Evolutionary conservation across 2,329 filamentous ascomycete species (phyloP).

Genomic region (Waltergamsia citrina): DNA sequence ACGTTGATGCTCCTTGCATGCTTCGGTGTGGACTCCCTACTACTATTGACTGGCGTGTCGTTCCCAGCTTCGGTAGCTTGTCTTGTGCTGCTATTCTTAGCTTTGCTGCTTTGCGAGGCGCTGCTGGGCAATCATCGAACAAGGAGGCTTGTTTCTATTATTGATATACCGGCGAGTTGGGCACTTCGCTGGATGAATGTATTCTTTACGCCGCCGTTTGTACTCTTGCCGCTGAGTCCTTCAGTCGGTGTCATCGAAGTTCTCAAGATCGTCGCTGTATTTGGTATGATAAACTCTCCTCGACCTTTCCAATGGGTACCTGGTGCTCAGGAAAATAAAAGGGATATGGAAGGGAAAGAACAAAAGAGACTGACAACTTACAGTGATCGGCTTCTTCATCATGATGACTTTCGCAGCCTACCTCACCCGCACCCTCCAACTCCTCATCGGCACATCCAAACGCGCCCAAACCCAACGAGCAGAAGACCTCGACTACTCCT

Average conservation of each 20-base stretch:
- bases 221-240: constrained; percentile 47
- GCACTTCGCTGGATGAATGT: constrained; percentile 45
- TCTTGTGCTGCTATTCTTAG: constrained; percentile 43
- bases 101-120: constrained; percentile 34
- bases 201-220: constrained; percentile 50
- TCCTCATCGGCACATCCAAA: constrained; percentile 41
- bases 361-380: no score
- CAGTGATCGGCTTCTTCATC: constrained; percentile 45
- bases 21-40: constrained; percentile 32
- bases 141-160: constrained; percentile 32
- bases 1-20: constrained; percentile 28
- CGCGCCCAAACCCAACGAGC: constrained; percentile 38
- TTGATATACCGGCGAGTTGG: constrained; percentile 42
- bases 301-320: no score
- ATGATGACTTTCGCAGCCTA: constrained; percentile 44
- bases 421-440: constrained; percentile 42
- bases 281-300: constrained; percentile 42
- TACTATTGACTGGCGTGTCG: constrained; percentile 34
- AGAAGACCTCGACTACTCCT: constrained; percentile 29
- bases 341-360: no score
- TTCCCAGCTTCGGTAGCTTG: constrained; percentile 53
- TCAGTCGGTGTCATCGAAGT: constrained; percentile 43
- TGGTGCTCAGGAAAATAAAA: no score
- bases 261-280: constrained; percentile 49
- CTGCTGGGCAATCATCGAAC: constrained; percentile 38